These are phyloP conservation scores for Fraxinus greggii DNA, from an alignment of 305 asterid genomes.

Conservation along the genomic window DNA sequence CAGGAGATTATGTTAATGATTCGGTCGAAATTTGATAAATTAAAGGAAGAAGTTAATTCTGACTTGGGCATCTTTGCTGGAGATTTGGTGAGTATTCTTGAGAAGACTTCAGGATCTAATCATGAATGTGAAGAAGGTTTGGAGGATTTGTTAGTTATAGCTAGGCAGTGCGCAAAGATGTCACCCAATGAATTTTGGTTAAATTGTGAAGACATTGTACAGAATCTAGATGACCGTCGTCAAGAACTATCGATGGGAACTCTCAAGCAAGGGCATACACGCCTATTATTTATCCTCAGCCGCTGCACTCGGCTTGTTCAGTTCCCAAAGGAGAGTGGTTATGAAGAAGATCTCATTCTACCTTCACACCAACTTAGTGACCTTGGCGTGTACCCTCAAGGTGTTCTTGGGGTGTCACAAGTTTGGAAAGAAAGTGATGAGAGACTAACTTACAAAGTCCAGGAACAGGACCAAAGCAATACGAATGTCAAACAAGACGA, in stretches of 20 bases:
- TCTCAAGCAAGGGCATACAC: constrained; percentile 85
- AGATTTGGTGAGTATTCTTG: constrained; percentile 79
- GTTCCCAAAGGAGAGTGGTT: constrained; percentile 89
- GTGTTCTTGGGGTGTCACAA: constrained; percentile 30
- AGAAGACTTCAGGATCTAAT: constrained; percentile 62
- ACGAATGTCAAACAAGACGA: constrained; percentile 39
- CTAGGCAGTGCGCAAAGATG: constrained; percentile 86
- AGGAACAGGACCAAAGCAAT: constrained; percentile 39
- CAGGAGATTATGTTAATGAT: constrained; percentile 88
- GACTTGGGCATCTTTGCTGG: constrained; percentile 93
- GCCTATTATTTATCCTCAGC: constrained; percentile 82
- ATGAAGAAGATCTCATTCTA: constrained; percentile 64
- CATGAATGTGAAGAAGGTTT: constrained; percentile 69
- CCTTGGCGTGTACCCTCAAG: constrained; percentile 81
- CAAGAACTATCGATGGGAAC: constrained; percentile 84
- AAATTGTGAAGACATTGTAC: constrained; percentile 88
- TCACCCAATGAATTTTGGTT: constrained; percentile 84
- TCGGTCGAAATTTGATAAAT: constrained; percentile 72
- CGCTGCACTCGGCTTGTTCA: constrained; percentile 97
- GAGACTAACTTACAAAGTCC: constrained; percentile 34
- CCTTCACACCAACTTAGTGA: constrained; percentile 85
- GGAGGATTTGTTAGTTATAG: constrained; percentile 79
- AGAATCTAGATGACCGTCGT: constrained; percentile 85
- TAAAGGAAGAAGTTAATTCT: constrained; percentile 81
- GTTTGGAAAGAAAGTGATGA: constrained; percentile 37